Evolutionary conservation across 192 early-diverging fungal genomes (phyloP).

Genomic region (Thamnidium elegans): DNA sequence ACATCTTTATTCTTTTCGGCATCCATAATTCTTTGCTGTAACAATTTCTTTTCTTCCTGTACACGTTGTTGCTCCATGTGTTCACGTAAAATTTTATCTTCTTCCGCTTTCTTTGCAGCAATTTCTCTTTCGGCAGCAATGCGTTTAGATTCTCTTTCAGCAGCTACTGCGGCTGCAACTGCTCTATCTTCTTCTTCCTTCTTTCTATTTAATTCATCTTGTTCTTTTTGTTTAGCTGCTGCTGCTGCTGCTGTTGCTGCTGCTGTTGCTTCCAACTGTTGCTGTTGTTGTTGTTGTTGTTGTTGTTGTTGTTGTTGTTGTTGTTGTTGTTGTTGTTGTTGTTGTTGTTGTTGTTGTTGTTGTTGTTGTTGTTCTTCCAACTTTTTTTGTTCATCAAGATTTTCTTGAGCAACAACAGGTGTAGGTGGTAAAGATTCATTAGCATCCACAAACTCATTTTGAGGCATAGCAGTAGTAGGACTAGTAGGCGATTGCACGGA

Average conservation of each 20-base stretch:
- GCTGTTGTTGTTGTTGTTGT: neutral
- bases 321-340: too few species aligned
- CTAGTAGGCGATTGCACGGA: slow-evolving; percentile 1
- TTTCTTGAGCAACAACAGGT: neutral
- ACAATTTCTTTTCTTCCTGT: slow-evolving; percentile 2
- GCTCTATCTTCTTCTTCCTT: slow-evolving; percentile 1
- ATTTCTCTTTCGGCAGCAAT: slow-evolving; percentile 45
- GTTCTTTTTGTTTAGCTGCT: slow-evolving; percentile 15
- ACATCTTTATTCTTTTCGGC: slow-evolving; percentile 45
- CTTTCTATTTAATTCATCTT: slow-evolving; percentile 46
- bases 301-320: too few species aligned
- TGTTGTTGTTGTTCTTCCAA: slow-evolving; percentile 29
- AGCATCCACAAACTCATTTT: slow-evolving; percentile 10
- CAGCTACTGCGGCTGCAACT: slow-evolving; percentile 11
- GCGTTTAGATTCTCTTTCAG: neutral
- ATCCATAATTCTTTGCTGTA: slow-evolving; percentile 31
- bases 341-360: slow-evolving; percentile 12
- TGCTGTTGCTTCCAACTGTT: neutral
- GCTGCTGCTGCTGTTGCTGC: neutral
- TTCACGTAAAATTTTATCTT: slow-evolving; percentile 31
- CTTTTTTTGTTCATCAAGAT: slow-evolving; percentile 11
- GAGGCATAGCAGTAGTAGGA: neutral
- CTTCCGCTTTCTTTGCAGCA: slow-evolving; percentile 37
- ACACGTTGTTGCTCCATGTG: slow-evolving; percentile 1
- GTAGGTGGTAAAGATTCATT: neutral